Evolutionary conservation across 1,284 basidiomycete species (phyloP).

Genomic region (Apiotrichum gracile): DNA sequence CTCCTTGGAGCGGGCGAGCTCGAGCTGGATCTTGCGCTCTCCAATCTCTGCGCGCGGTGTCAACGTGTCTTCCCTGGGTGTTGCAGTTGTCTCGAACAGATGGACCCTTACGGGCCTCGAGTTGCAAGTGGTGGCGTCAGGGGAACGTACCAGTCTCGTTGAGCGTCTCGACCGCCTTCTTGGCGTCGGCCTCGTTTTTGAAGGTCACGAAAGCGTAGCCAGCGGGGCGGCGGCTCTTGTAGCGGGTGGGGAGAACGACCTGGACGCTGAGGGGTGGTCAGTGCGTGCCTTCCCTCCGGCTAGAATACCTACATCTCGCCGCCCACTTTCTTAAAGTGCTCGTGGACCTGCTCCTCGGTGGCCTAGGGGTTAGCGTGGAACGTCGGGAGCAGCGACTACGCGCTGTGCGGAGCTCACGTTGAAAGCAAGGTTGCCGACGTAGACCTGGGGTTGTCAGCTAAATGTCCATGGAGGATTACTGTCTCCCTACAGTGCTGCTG

Average conservation of each 20-base stretch:
- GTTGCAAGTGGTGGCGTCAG: not conserved
- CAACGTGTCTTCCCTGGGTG: not conserved
- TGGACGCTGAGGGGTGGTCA: slow-evolving; percentile 22
- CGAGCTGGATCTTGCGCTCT: slow-evolving; percentile 76
- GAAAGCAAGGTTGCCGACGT: slow-evolving; percentile 46
- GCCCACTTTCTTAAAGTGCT: slow-evolving; percentile 32
- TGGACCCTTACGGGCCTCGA: not conserved
- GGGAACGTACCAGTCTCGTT: slow-evolving; percentile 52
- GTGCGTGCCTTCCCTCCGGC: not conserved
- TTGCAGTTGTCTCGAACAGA: not conserved
- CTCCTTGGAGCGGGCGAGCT: slow-evolving; percentile 85
- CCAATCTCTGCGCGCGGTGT: slow-evolving; percentile 57
- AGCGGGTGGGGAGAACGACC: slow-evolving; percentile 35
- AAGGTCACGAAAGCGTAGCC: slow-evolving; percentile 89
- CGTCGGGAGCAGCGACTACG: not conserved
- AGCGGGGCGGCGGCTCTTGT: slow-evolving; percentile 46
- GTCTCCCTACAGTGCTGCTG: too few relatives aligned
- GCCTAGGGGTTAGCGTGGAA: slow-evolving; percentile 14
- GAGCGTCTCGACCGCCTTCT: slow-evolving; percentile 77
- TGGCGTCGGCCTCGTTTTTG: slow-evolving; percentile 69
- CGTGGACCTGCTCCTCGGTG: slow-evolving; percentile 41
- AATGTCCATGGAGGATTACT: not conserved
- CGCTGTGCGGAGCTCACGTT: slow-evolving; percentile 14
- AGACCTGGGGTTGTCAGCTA: slow-evolving; percentile 31
- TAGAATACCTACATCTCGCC: slow-evolving; percentile 37